Evolutionary conservation across 345 rosid genomes (phyloP), one percentile per base, ranked within the genome.

Genomic region (Laguncularia racemosa): DNA sequence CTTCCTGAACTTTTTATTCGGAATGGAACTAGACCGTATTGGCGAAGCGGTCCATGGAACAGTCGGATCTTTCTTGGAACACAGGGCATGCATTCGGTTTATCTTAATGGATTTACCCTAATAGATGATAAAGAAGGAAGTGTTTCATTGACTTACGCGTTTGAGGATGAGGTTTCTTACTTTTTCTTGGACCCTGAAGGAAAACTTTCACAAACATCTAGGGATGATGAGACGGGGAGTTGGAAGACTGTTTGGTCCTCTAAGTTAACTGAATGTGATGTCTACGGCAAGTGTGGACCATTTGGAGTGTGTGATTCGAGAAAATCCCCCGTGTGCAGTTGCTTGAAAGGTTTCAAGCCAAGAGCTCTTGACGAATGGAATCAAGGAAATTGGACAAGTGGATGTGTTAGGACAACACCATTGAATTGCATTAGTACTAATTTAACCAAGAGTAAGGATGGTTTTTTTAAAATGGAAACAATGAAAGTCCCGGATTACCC

Each of bases 11-110:
- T 40, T 20, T 51, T 75, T 11, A 21, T 78, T 13, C 71, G 85
- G 91, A 84, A 86, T 0, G 75, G 67, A 20, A 58, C 44, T 6
- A 28, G 14, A 7, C 76, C 76, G 0, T 46, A 48, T 6, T 82
- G 83, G 89, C 72, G 83, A 16, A 73, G 78, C 18, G 87, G 85
- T 14, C 85, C 85, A 0, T 86, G 91, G 95, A 76, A 76, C 55
- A 76, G 83, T 66, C 73, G 62, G 61, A 18, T 19, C n/a, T 74
- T 78, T 49, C 48, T 63, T 12, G 53, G 62, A 26, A 2, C 57
- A n/a, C 47, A 56, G 21, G 0, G 11, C 2, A 44, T 64, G 53
- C 3, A 14, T 20, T 55, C 71, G 2, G 7, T 65, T 13, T 68
- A 70, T 60, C 23, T 56, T n/a, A 38, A 72, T 1, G 70, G 65